Evolutionary conservation across 345 rosid genomes (phyloP), one percentile per base, ranked within the genome.

Genomic region (Erysimum cheiranthoides): DNA sequence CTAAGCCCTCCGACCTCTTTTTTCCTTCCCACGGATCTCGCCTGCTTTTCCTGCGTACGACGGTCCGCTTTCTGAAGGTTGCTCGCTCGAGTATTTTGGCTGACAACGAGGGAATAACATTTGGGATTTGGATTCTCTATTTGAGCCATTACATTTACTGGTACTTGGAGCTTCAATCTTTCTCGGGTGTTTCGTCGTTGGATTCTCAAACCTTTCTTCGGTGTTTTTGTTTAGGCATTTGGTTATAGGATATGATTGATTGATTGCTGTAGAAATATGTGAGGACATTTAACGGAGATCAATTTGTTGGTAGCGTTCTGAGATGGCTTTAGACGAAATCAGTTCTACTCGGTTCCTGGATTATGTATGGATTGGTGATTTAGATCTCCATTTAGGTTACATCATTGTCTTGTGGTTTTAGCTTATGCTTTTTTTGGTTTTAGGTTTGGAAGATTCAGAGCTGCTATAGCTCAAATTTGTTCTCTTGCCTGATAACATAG

Each of bases 141-240:
- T 36, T 38, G 46, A 50, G 6, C 45, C 45, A 50, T 74, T 50
- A 38, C 66, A 14, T 27, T 75, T 50, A 18, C 53, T 36, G 11
- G 0, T 68, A 21, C 63, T 36, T 66, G 3, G 31, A 27, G 32
- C 25, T 74, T 74, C 51, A 25, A 39, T 31, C 51, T 25, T 11
- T 61, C 16, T 25, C 10, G 0, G n/a, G 13, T 36, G 49, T 38
- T 31, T 36, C 25, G 17, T 38, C 18, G 11, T 38, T 18, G 3
- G 17, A 36, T 31, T 39, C 9, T 63, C 16, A 47, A 21, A 25
- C 30, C n/a, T 69, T 30, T 43, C 43, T 42, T 2, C 10, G 14
- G 21, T 70, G 72, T 36, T 35, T 25, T 58, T 21, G 74, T 32
- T 5, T 38, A 18, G 45, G 64, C 46, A 53, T 73, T 73, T 64